phyloP scores from a whole-genome alignment of 1,139 yeast species.

The Magnusiomyces clavatus region DNA sequence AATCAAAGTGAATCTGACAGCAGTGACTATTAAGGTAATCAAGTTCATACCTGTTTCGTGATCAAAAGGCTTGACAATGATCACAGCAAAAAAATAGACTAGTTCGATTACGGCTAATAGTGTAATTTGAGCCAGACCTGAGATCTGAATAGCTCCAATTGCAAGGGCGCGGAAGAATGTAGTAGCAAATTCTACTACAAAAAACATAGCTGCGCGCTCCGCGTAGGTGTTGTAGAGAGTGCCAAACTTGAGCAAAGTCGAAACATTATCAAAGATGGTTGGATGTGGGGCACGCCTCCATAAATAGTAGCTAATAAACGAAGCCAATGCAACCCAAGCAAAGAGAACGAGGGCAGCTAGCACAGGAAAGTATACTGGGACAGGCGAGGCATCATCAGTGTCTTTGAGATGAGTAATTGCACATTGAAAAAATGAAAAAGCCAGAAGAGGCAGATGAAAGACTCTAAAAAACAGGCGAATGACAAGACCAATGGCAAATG shows the following conservation, averaged over 20 bases:
- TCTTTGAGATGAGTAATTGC: constrained; percentile 17
- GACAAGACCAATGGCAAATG: constrained; percentile 24
- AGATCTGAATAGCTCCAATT: constrained; percentile 31
- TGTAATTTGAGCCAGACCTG: constrained; percentile 33
- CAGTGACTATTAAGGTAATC: constrained; percentile 18
- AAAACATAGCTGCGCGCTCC: constrained; percentile 20
- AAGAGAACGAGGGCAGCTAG: constrained; percentile 27
- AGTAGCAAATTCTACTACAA: constrained; percentile 20
- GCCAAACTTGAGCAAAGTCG: constrained; percentile 26
- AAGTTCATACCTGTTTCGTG: constrained; percentile 29
- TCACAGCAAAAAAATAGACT: constrained; percentile 20
- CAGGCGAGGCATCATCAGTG: background rate
- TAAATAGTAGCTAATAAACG: constrained; percentile 17
- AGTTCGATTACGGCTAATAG: constrained; percentile 28
- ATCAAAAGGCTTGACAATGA: constrained; percentile 26
- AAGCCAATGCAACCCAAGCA: constrained; percentile 24
- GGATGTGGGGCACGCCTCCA: constrained; percentile 15
- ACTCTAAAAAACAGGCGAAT: constrained; percentile 24
- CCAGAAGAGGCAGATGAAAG: constrained; percentile 29
- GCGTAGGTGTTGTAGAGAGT: constrained; percentile 28
- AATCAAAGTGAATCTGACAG: constrained; percentile 22
- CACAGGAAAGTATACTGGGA: constrained; percentile 20
- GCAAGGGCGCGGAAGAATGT: constrained; percentile 29
- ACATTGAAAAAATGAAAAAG: constrained; percentile 30
- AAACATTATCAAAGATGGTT: constrained; percentile 25